phyloP scores from a whole-genome alignment of 176 grass and related monocot species.

The Rhynchospora pubera region DNA sequence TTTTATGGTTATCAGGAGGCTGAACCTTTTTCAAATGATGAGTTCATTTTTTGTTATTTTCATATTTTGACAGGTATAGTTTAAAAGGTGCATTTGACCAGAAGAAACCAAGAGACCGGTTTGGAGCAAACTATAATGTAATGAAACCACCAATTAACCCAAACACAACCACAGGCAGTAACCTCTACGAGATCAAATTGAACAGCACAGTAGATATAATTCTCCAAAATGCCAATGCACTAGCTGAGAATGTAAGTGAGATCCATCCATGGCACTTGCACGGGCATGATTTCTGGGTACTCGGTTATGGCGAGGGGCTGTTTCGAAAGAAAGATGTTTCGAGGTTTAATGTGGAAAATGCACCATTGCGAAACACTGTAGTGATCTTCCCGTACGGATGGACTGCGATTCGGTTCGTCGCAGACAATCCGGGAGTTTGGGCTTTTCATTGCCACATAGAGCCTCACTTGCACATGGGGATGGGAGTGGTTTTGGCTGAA shows the following conservation, averaged over 20 bases:
- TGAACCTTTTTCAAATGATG: too few species aligned
- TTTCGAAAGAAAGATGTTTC: conserved; percentile 16
- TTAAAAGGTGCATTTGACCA: conserved; percentile 42
- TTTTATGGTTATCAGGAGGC: too few species aligned
- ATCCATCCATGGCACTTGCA: conserved; percentile 81
- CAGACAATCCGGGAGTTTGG: conserved; percentile 70
- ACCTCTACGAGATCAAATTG: conserved; percentile 23
- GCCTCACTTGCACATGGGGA: conserved; percentile 73
- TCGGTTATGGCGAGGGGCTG: conserved; percentile 56
- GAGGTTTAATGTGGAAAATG: conserved; percentile 41
- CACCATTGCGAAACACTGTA: conserved; percentile 70
- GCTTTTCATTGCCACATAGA: conserved; percentile 93
- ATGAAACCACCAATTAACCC: conserved; percentile 45
- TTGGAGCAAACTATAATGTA: conserved; percentile 44
- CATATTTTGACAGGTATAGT: background rate
- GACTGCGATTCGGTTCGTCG: conserved; percentile 50
- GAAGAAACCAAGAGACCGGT: conserved; percentile 36
- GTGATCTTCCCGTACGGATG: conserved; percentile 68
- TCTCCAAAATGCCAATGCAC: conserved; percentile 66
- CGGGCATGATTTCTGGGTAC: conserved; percentile 84
- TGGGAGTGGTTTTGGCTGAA: conserved; percentile 66
- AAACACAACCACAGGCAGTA: conserved; percentile 27
- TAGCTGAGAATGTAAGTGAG: conserved; percentile 33
- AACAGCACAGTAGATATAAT: conserved; percentile 48
- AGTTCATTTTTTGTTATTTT: background rate